phyloP scores from a whole-genome alignment of 768 basidiomycete species.

The Leccinum obscurum region DNA sequence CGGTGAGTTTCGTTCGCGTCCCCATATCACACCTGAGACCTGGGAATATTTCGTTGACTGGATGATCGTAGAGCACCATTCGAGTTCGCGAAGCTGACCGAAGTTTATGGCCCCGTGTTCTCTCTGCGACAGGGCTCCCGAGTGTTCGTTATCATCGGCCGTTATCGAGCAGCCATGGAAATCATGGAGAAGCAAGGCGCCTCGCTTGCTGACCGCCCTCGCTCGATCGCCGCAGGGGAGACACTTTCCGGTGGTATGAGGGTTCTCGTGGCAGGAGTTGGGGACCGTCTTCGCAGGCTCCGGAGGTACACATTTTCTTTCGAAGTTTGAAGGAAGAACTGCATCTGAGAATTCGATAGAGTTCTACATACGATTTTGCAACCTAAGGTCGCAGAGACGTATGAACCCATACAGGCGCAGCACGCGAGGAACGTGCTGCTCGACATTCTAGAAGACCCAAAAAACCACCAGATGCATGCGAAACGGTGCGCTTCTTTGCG shows the following conservation, averaged over 20 bases:
- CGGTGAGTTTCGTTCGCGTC: background rate
- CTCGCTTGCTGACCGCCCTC: constrained; percentile 37
- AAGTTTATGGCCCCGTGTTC: constrained; percentile 61
- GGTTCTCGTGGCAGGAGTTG: constrained; percentile 25
- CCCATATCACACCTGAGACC: background rate
- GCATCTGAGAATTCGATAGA: constrained; percentile 15
- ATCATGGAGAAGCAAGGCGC: constrained; percentile 42
- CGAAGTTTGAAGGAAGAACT: background rate
- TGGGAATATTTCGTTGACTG: background rate
- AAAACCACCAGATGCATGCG: constrained; percentile 35
- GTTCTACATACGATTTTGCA: constrained; percentile 37
- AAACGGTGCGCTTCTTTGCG: constrained; percentile 23
- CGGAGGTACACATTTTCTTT: constrained; percentile 19
- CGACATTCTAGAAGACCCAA: constrained; percentile 36
- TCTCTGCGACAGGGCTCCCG: constrained; percentile 47
- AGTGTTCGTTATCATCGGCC: constrained; percentile 23
- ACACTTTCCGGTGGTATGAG: constrained; percentile 36
- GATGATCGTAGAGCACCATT: constrained; percentile 14
- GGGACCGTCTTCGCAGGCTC: constrained; percentile 33
- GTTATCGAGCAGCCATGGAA: constrained; percentile 36
- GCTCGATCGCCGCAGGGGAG: constrained; percentile 36
- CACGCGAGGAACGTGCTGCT: constrained; percentile 36
- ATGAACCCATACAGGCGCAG: constrained; percentile 34
- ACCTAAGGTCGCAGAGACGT: constrained; percentile 31
- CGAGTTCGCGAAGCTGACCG: constrained; percentile 53